Evolutionary conservation across 768 basidiomycete genomes (phyloP), one percentile per base, ranked within the genome.

Genomic region (Boletales sp.): DNA sequence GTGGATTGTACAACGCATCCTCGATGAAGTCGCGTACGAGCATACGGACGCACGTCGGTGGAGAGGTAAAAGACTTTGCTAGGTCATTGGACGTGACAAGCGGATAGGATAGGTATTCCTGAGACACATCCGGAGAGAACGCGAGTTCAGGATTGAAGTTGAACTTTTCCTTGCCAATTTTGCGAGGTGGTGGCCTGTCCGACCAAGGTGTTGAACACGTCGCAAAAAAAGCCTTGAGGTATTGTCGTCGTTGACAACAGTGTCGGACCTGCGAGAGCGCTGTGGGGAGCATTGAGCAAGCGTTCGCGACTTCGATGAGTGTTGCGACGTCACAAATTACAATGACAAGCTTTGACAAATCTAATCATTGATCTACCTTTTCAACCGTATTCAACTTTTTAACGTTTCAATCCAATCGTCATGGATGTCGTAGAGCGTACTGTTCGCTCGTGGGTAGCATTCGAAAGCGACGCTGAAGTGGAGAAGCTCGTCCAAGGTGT

Each of bases 1-100:
- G 73, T 4, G 93, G 94, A 67, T 99, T 98, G 73, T 99, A 99
- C 34, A 99, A 71, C 8, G 90, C 86, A 65, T 99, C 97, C 63
- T 98, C 93, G 53, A 99, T 93, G 65, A 88, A 99, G 72, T 99
- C 95, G 56, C 97, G 83, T 40, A 86, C 84, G 32, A 98, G 84
- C 91, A 97, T 94, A 69, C 89, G 91, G 48, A 94, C 94, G 46
- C 82, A 75, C 40, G 72, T 80, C 3, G 94, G 94, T 8, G 90
- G 92, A 32, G 69, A 65, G 8, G 66, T 70, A 45, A 70, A 68
- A 30, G 63, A 59, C 49, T 64, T 67, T 56, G 83, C 82, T 52
- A 94, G 68, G 48, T 83, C 77, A 57, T 84, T 84, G 18, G 92
- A 87, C 9, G 84, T 83, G 53, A 94, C 83, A 27, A 78, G 73